Percentiles rank a stretch among this genome's conserved stretches.
Evolutionary conservation across 2,329 filamentous ascomycete genomes (phyloP).

Genomic region (Talaromyces piceae): DNA sequence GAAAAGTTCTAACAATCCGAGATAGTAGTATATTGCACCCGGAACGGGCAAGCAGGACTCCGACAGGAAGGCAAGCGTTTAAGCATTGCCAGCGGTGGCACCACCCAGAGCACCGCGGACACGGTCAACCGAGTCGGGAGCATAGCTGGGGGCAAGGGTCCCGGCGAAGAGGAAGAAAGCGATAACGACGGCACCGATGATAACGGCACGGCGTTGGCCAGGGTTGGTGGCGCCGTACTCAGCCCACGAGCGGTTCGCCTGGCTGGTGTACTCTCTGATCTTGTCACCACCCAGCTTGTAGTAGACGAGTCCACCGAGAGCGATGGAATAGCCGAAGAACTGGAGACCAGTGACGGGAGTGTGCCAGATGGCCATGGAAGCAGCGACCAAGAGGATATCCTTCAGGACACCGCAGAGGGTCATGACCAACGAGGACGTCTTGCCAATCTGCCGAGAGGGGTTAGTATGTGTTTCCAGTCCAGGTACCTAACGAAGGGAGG

Average conservation of each 20-base stretch:
- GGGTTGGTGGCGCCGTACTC: slow-evolving; percentile 76
- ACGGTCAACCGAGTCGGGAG: slow-evolving; percentile 26
- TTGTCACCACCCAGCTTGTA: slow-evolving; percentile 69
- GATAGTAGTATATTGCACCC: neutral
- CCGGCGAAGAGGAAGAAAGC: slow-evolving; percentile 65
- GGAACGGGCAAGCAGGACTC: neutral
- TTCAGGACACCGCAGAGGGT: slow-evolving; percentile 82
- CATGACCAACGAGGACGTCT: slow-evolving; percentile 78
- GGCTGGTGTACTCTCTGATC: slow-evolving; percentile 68
- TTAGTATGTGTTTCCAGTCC: neutral
- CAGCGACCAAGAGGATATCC: slow-evolving; percentile 72
- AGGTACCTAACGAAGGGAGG: too few species aligned
- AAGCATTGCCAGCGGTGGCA: slow-evolving; percentile 25
- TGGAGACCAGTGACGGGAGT: slow-evolving; percentile 65
- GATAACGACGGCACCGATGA: slow-evolving; percentile 58
- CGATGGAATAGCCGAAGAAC: slow-evolving; percentile 69
- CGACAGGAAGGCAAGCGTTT: slow-evolving; percentile 12
- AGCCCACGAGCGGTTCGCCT: slow-evolving; percentile 70
- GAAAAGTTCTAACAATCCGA: neutral
- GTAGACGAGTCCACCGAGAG: slow-evolving; percentile 57
- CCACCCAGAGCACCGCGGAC: slow-evolving; percentile 32
- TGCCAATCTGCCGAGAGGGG: slow-evolving; percentile 59
- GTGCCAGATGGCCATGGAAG: slow-evolving; percentile 70
- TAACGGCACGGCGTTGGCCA: slow-evolving; percentile 66
- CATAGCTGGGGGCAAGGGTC: slow-evolving; percentile 49